Base-by-base conservation (phyloP, 768 basidiomycete species). In the Tulasnella sp. region DNA sequence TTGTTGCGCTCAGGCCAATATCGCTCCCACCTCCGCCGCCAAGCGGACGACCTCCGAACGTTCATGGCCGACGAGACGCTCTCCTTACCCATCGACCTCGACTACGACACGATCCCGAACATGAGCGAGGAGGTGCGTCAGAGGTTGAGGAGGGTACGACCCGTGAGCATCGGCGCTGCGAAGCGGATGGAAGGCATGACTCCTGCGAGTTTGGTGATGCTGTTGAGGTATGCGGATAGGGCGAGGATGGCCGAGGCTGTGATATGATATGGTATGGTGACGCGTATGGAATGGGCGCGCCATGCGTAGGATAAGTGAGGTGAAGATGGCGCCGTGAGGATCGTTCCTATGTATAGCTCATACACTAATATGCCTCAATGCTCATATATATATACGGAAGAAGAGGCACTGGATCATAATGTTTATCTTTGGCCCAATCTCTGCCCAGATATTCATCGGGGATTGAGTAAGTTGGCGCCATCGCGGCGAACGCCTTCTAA, bases 181-280 rank as follows among this genome's bases (percentile, higher is more conserved):
- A 92, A 91, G 69, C 75, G 91, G 25, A 91, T 93, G 81, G 91
- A 93, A 67, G 92, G 92, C 7, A 88, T 93, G 80, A 94, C 92
- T 2, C 91, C 91, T 1, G 77, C 83, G 0, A 80, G 81, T 0
- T 72, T 86, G n/a, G 75, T 90, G 11, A 74, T 75, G 42, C 68
- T 93, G 24, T 72, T 92, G 62, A 79, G 77, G 64, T 77, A 87
- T 67, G 82, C 86, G n/a, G 59, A 46, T 54, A 60, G 62, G 50
- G 44, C 42, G 19, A 27, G 29, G 44, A 4, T 43, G 21, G 22
- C 15, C 9, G 17, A 5, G 7, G 27, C 7, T 38, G 34, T 38
- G 7, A 15, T 38, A 38, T 38, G 34, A 38, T 38, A 15, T 38
- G 15, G 34, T 15, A 15, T 15, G 34, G 34, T n/a, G n/a, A n/a